A percentile compares a stretch with the other conserved stretches of the same genome.
phyloP scores from a whole-genome alignment of 805 yeast genomes.

The Starmerella etchellsii region DNA sequence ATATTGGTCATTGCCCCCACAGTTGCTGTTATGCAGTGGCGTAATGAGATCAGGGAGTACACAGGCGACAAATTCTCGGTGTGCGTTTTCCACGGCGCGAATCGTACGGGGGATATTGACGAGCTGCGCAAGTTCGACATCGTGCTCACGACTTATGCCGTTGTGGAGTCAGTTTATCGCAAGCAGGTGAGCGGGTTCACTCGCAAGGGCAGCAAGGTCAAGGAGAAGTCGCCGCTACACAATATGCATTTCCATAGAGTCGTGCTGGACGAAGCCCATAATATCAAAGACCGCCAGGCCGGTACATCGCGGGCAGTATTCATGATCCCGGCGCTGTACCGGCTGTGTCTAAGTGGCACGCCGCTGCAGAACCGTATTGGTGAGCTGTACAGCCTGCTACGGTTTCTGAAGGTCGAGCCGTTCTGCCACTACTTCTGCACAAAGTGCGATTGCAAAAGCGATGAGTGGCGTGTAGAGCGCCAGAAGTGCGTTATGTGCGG shows the following conservation, averaged over 20 bases:
- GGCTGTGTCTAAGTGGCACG: slow-evolving; percentile 93
- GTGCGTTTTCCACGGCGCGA: slow-evolving; percentile 75
- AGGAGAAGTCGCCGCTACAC: slow-evolving; percentile 68
- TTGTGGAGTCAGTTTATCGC: slow-evolving; percentile 73
- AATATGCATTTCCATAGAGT: slow-evolving; percentile 67
- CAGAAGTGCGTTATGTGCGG: slow-evolving; percentile 78
- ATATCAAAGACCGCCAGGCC: slow-evolving; percentile 86
- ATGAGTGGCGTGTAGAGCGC: slow-evolving; percentile 78
- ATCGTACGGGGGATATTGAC: slow-evolving; percentile 44
- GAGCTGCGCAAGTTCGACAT: slow-evolving; percentile 59
- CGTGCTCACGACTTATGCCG: slow-evolving; percentile 82
- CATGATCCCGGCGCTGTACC: slow-evolving; percentile 49
- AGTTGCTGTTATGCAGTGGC: slow-evolving; percentile 98
- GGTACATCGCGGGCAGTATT: slow-evolving; percentile 91
- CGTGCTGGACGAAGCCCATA: slow-evolving; percentile 91
- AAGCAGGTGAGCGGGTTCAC: slow-evolving; percentile 75
- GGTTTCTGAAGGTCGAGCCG: slow-evolving; percentile 75
- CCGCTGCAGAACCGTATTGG: slow-evolving; percentile 95
- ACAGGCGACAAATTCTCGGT: slow-evolving; percentile 59
- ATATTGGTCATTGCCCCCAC: slow-evolving; percentile 93
- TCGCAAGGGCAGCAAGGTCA: slow-evolving; percentile 54
- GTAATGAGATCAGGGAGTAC: slow-evolving; percentile 76
- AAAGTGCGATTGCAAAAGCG: slow-evolving; percentile 74
- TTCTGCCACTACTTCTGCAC: slow-evolving; percentile 84
- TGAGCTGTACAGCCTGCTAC: slow-evolving; percentile 81